Percentiles rank a stretch among this genome's conserved stretches.
These are phyloP conservation scores for Aspergillus homomorphus DNA, from an alignment of 495 filamentous ascomycete species.

Conservation along the genomic window DNA sequence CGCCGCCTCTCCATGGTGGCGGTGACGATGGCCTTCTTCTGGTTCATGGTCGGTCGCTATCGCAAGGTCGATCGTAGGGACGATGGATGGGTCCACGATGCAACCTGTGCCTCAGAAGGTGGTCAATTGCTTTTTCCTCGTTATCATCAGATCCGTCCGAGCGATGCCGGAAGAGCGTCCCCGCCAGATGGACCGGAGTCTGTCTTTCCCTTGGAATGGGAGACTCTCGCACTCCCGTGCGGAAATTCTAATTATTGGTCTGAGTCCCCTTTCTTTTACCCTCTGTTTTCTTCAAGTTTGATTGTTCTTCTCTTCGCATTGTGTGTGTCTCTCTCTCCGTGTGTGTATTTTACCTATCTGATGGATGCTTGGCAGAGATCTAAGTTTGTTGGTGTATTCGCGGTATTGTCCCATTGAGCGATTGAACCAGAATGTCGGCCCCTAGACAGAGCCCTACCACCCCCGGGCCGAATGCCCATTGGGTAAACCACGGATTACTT, in stretches of 20 bases:
- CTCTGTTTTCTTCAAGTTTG: too few species aligned
- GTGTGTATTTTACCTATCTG: too few species aligned
- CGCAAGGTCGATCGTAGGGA: background rate
- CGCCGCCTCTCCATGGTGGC: constrained; percentile 6
- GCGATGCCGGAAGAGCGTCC: background rate
- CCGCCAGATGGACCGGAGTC: background rate
- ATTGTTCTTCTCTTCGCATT: background rate
- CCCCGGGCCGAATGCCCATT: background rate
- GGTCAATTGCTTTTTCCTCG: constrained; percentile 13
- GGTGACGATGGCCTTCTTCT: constrained; percentile 3
- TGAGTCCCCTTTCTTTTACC: too few species aligned
- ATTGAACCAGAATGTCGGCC: too few species aligned
- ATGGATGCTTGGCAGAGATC: background rate
- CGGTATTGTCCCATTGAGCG: too few species aligned
- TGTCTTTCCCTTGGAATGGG: background rate
- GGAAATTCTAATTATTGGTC: too few species aligned
- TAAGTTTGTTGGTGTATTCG: background rate
- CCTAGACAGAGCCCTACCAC: background rate
- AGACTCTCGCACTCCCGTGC: too few species aligned
- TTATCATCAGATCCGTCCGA: constrained; percentile 11
- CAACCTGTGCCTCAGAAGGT: constrained; percentile 2
- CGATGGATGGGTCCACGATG: constrained; percentile 4
- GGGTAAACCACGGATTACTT: background rate
- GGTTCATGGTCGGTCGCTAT: background rate
- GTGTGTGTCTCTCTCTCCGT: too few species aligned